Percentiles rank a stretch among this genome's conserved stretches.
These are phyloP conservation scores for Pythium coloratum DNA, from an alignment of 352 stramenopile species.

Conservation along the genomic window DNA sequence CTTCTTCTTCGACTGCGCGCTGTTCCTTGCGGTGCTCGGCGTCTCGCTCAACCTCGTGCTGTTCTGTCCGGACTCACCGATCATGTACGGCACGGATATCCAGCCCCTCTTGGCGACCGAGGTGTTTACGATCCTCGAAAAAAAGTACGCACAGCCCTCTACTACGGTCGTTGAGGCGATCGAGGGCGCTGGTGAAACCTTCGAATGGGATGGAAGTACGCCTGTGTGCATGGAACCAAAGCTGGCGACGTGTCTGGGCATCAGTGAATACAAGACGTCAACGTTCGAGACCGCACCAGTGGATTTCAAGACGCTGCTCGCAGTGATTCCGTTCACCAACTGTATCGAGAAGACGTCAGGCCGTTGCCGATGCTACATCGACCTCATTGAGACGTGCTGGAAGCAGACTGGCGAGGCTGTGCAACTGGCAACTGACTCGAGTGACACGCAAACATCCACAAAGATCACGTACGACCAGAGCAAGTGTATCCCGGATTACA, in stretches of 20 bases:
- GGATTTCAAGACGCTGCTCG: conserved; percentile 75
- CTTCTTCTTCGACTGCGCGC: conserved; percentile 77
- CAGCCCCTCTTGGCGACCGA: conserved; percentile 36
- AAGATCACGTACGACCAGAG: conserved; percentile 58
- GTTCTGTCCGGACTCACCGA: conserved; percentile 74
- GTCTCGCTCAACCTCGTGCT: conserved; percentile 78
- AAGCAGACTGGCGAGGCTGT: conserved; percentile 42
- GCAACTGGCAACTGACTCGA: not conserved
- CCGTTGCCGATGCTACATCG: conserved; percentile 70
- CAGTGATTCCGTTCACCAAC: conserved; percentile 65
- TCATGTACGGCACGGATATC: conserved; percentile 70
- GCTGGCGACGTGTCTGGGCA: conserved; percentile 67
- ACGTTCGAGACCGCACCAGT: conserved; percentile 52
- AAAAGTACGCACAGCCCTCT: conserved; percentile 43
- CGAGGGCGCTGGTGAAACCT: conserved; percentile 1
- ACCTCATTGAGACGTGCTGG: conserved; percentile 69
- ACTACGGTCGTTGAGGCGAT: conserved; percentile 18
- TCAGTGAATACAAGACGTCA: conserved; percentile 37
- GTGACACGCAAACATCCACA: not conserved
- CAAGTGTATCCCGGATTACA: conserved; percentile 62
- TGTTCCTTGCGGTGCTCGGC: conserved; percentile 66
- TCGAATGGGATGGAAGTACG: no score
- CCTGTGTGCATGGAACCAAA: conserved; percentile 57
- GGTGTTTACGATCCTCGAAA: conserved; percentile 62
- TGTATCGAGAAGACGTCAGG: conserved; percentile 60